These are phyloP conservation scores for Pyrenochaeta sp. DNA, from an alignment of 2,329 filamentous ascomycete genomes.

Conservation along the genomic window DNA sequence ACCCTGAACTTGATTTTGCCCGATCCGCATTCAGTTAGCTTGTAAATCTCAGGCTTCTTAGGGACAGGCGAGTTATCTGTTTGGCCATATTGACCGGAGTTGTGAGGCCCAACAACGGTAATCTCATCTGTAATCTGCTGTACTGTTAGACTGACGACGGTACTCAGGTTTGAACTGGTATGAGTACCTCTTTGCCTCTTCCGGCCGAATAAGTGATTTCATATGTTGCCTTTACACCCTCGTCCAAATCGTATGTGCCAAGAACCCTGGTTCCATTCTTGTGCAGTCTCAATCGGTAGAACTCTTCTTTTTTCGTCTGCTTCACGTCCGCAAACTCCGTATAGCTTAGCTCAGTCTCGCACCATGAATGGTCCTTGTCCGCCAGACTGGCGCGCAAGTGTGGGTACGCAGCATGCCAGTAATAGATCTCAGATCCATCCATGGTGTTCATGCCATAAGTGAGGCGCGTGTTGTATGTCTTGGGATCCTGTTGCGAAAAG, in stretches of 20 bases:
- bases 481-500: neutral
- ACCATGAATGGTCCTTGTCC: conserved; percentile 19
- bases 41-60: conserved; percentile 9
- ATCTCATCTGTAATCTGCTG: conserved; percentile 19
- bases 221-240: conserved; percentile 18
- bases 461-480: conserved; percentile 12
- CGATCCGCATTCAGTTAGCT: conserved; percentile 15
- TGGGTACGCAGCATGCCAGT: conserved; percentile 28
- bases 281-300: conserved; percentile 24
- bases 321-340: conserved; percentile 11
- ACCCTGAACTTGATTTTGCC: conserved; percentile 19
- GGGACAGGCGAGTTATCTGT: conserved; percentile 7
- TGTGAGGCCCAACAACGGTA: conserved; percentile 10
- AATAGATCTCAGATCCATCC: conserved; percentile 30
- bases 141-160: too few species aligned
- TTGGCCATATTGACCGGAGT: conserved; percentile 9
- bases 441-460: conserved; percentile 24
- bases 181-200: conserved; percentile 12
- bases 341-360: conserved; percentile 26
- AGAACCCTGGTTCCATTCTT: conserved; percentile 26
- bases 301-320: conserved; percentile 1
- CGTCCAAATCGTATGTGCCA: conserved; percentile 21
- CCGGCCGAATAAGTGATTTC: conserved; percentile 20
- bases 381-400: conserved; percentile 14
- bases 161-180: neutral